Base-by-base conservation (phyloP, 148 eudicot genomes). In the Dianthus caryophyllus region DNA sequence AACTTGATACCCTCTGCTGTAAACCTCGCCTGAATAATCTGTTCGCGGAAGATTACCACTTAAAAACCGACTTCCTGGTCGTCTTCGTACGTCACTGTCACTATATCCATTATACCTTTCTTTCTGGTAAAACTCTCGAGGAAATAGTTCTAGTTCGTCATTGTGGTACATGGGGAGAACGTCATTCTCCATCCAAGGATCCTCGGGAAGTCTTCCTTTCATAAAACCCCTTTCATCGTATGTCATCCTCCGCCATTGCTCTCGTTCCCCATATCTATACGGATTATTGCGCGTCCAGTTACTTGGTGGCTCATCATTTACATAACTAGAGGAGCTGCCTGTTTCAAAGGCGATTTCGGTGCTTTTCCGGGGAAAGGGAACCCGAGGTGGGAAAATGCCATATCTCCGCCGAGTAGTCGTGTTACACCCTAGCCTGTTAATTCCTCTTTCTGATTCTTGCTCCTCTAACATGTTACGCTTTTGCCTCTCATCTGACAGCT, bases 21-120 rank as follows among this genome's bases (percentile, higher is more conserved):
- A 36, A 44, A 83, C 64, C 54, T 82, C 96, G 14, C 82, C 86
- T 0, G 96, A 84, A 52, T 82, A 87, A 54, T 78, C 84, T 60
- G 71, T 56, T 73, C 70, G 77, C 14, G 80, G 52, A 53, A 52
- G 26, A 43, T 68, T 64, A 47, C 71, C 63, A 51, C 73, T 75
- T 25, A 72, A 73, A 20, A 78, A 65, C 81, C 69, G 63, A 46
- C 49, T 76, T 44, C 62, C 73, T 11, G 70, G 71, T 51, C 65
- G 77, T 69, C 73, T 64, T 65, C 53, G 65, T 38, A 75, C 74
- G 27, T 48, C 69, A 44, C 29, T 17, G 27, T 48, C 69, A 44
- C 29, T 17, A 72, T 73, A 36, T 33, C 73, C 70, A 12, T 46
- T 41, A 57, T 75, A 73, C 18, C 73, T 27, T n/a, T 69, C 27